Percentiles rank a stretch among this genome's conserved stretches.
phyloP scores from a whole-genome alignment of 345 rosid species.

The Eucalyptus polyanthemos region DNA sequence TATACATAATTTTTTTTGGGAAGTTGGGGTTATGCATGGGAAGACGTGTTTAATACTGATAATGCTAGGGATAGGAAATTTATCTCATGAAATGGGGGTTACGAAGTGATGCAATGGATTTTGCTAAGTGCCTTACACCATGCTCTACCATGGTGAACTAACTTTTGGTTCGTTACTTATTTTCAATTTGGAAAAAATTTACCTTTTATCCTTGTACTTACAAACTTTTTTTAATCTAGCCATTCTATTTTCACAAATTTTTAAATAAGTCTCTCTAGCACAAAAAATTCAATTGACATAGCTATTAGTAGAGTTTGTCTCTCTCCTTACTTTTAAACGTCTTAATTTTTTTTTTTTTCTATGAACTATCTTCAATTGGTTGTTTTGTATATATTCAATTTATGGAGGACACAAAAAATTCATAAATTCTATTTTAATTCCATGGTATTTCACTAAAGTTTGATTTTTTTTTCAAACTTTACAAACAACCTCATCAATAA shows the following conservation, averaged over 20 bases:
- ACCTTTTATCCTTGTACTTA: neutral
- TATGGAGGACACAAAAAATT: neutral
- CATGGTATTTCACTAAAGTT: neutral
- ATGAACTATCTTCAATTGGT: neutral
- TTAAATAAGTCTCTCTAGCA: neutral
- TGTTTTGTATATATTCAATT: neutral
- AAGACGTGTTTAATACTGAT: neutral
- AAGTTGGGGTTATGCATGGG: neutral
- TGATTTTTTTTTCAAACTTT: neutral
- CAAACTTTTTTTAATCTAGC: neutral
- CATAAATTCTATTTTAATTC: neutral
- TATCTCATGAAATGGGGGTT: neutral
- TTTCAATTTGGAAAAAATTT: neutral
- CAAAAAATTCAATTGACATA: neutral
- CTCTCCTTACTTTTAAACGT: neutral
- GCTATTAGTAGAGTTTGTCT: neutral
- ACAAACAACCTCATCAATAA: neutral
- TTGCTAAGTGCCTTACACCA: neutral
- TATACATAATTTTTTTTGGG: neutral
- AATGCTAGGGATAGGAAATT: neutral
- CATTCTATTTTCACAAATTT: neutral
- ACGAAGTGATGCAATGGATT: neutral
- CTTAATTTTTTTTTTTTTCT: neutral
- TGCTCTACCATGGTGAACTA: neutral
- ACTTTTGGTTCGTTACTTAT: neutral